Base-by-base conservation (phyloP, 1,284 basidiomycete species). In the Rhodotorula glutinis region DNA sequence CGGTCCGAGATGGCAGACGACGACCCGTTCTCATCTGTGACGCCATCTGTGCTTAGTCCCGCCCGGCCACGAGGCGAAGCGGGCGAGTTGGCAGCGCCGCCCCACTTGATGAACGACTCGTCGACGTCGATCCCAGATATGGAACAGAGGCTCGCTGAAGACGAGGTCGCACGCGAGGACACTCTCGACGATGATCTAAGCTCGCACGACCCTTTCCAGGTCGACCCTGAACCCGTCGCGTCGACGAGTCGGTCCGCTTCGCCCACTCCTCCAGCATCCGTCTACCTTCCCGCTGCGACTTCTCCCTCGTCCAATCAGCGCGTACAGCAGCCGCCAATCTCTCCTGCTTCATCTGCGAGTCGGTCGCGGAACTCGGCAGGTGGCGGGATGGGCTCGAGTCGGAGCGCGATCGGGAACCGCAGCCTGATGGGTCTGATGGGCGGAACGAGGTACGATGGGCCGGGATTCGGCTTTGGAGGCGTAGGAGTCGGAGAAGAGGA, bases 341-440 rank as follows among this genome's bases (percentile, higher is more conserved):
- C 53, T 23, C 57, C 65, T 14, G 33, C 47, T 0, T 44, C 30
- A 8, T 58, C 57, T 2, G 21, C 43, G 25, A 27, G 25, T 7
- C 46, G 14, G 19, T 53, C 52, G 10, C 43, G 46, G n/a, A 30
- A 8, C 23, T 57, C 33, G 43, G 38, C 43, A 23, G 17, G 21
- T 10, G 44, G 49, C 27, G 30, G 29, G 41, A 55, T 14, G 11
- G 56, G 57, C 10, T 46, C 49, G n/a, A 58, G 62, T 11, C 53
- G 60, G 47, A 55, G 54, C 38, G 51, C 49, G 25, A 65, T 71
- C 9, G 69, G 69, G 14, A 61, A 60, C 14, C 47, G 64, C n/a
- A 66, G 64, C 56, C 21, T 72, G 27, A 72, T 72, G 65, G 63
- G 65, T 11, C 44, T 67, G 49, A 53, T 72, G 23, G 67, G 71